phyloP scores from a whole-genome alignment of 352 stramenopile genomes.

The Phytopythium sindhum region DNA sequence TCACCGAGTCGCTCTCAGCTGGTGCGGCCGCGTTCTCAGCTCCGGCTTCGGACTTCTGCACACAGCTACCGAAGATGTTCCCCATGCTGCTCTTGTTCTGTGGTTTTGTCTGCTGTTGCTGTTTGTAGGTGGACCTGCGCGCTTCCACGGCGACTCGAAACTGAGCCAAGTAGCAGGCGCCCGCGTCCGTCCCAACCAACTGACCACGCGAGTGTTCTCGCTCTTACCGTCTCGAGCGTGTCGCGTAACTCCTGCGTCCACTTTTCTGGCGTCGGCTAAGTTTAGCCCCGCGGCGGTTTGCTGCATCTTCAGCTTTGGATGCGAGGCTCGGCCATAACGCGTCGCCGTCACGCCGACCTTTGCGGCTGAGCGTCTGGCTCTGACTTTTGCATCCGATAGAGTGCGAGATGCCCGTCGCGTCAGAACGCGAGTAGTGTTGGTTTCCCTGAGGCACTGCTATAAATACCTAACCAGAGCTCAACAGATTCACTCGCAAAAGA shows the following conservation, averaged over 20 bases:
- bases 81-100: neutral
- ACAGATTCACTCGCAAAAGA: neutral
- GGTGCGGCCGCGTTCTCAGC: neutral
- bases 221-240: neutral
- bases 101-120: neutral
- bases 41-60: neutral
- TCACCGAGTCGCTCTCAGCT: neutral
- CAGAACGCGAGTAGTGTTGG: neutral
- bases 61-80: constrained; percentile 4
- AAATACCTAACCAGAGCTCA: neutral
- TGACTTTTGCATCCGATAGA: too few species aligned
- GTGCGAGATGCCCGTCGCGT: too few species aligned
- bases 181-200: neutral
- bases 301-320: neutral
- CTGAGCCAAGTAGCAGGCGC: neutral
- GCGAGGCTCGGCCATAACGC: neutral
- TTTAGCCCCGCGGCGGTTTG: neutral
- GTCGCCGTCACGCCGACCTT: neutral
- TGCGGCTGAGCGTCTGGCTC: neutral
- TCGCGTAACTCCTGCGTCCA: neutral
- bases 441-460: neutral
- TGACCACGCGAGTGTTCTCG: neutral
- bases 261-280: neutral
- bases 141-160: constrained; percentile 3
- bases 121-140: neutral